Evolutionary conservation across 495 filamentous ascomycete genomes (phyloP), one percentile per base, ranked within the genome.

Genomic region (Xylaria flabelliformis): DNA sequence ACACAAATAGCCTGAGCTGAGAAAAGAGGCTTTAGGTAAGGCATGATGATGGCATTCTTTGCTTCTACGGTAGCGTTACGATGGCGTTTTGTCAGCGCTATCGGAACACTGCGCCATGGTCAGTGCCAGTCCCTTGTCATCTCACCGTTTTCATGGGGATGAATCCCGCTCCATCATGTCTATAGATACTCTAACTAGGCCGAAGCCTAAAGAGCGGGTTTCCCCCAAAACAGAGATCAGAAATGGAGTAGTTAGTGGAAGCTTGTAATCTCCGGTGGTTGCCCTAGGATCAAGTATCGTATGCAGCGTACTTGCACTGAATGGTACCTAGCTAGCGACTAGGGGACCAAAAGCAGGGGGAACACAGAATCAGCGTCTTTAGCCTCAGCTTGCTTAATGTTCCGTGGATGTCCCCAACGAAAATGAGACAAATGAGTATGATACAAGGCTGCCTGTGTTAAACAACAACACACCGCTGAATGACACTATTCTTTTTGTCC

Each of bases 401-500:
- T 34, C 62, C 13, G 24, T 42, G 13, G n/a, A 13, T 5, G 13
- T 63, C 34, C 10, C 39, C 10, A 7, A 19, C 13, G 42, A 19
- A 19, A n/a, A 46, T 32, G 21, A 48, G 3, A 48, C 48, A 21
- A 29, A 48, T 9, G 39, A 29, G 6, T 3, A 39, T 6, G 21
- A 10, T 29, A 46, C 4, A 29, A 64, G 21, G 61, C 36, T 64
- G 2, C 41, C 32, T n/a, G n/a, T 26, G 44, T 24, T 44, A 46
- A 67, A 67, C 64, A 67, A 69, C 50, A 67, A 69, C 50, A 7
- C 67, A 69, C 34, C 51, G 75, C 76, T 34, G 68, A 78, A 72
- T 65, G 75, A 48, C 63, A 69, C 65, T 56, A 62, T 61, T 72
- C 67, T 51, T 56, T 71, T 71, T 74, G 71, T 46, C 26, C 26